Base-by-base conservation (phyloP, 2,329 filamentous ascomycete species). In the Sclerotinia minor region DNA sequence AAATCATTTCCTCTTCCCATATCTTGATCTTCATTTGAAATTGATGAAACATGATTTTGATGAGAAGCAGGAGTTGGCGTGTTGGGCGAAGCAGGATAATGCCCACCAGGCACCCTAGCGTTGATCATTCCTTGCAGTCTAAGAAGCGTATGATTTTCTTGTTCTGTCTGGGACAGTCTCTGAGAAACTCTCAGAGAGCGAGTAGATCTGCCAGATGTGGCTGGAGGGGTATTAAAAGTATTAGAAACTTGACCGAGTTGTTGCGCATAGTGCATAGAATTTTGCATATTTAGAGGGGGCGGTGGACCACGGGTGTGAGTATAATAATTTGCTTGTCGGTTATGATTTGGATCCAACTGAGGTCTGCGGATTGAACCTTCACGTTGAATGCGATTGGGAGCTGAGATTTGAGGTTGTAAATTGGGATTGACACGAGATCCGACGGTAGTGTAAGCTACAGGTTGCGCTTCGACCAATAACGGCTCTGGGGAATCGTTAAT, bases 321-420 rank as follows among this genome's bases (percentile, higher is more conserved):
- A 32, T 69, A 68, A 26, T 69, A 52, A 26, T 75, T 73, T 29
- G 73, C 65, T n/a, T 73, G 72, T 11, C 55, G 64, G 8, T 63
- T 71, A 47, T 70, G 69, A 17, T 72, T 60, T 6, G 74, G 68
- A 54, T 75, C 69, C 55, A 76, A 61, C 32, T 75, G 71, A 32
- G 74, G 71, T 68, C 76, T 69, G 47, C 73, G 65, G n/a, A 67
- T 72, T 26, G 74, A 72, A 21, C 76, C 75, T 69, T 78, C 76
- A 26, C 77, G 75, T 53, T 78, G 77, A 57, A 77, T 76, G 1
- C 77, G 72, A 66, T 76, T 75, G 4, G 77, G 77, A 32, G 77
- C 74, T 41, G 74, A 68, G 49, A 78, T 76, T 57, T 74, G 75
- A 29, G 72, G 75, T 26, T 73, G 69, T 3, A 66, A 67, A 53